Base-by-base conservation (phyloP, 129 eudicot species). In the Ambrosia trifida region DNA sequence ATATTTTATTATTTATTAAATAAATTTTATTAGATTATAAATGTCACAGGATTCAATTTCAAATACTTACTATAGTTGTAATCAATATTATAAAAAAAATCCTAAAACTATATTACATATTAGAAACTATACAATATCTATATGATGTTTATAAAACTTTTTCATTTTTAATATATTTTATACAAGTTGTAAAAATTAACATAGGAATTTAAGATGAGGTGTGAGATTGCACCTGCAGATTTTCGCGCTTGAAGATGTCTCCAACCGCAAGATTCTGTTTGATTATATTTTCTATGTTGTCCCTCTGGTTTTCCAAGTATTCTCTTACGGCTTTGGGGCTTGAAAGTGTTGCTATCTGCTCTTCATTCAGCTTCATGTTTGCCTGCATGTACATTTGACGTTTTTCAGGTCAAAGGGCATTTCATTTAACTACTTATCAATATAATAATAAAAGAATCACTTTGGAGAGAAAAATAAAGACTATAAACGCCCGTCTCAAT, bases 161-260 rank as follows among this genome's bases (percentile, higher is more conserved):
- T 24, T 24, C 28, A 24, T 24, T 24, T 24, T 24, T 24, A 24
- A 24, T 24, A 24, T 1, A 24, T 24, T 24, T 24, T 24, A 24
- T 24, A 24, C 28, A 24, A 24, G 28, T 24, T 24, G 0, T 24
- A 24, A 24, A 24, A 0, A 40, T 40, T 40, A 40, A 7, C 44
- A 40, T 40, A 40, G 6, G 44, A 40, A 40, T 40, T 40, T 40
- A 40, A 40, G 44, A 40, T 2, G 10, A 3, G 44, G 44, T 40
- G 44, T 40, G 44, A 40, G 44, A 30, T 45, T 2, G 17, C 63
- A 94, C 98, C 98, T 87, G 82, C 58, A 94, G 78, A 72, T 87
- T 90, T 90, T 94, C 99, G 24, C 97, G 96, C 81, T 84, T 90
- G 70, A 83, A 90, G 69, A 94, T 90, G 82, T 94, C 99, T 63